phyloP scores from a whole-genome alignment of 2,329 filamentous ascomycete genomes.

The Microdochium paspali region DNA sequence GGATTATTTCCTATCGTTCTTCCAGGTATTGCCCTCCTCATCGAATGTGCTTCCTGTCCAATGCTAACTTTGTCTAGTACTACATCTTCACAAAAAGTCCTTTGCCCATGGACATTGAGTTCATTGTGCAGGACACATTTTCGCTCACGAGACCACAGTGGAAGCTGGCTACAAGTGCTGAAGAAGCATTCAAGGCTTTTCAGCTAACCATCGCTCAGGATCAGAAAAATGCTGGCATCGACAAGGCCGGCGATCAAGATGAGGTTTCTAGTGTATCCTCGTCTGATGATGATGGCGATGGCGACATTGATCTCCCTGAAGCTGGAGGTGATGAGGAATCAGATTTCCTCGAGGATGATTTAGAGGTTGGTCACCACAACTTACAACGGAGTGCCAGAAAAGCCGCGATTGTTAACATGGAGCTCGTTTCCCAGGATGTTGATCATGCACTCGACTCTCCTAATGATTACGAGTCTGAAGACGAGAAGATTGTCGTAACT shows the following conservation, averaged over 20 bases:
- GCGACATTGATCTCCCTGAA: slow-evolving; percentile 51
- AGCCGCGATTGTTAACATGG: too few species aligned
- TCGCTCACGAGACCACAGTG: slow-evolving; percentile 80
- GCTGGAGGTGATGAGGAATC: slow-evolving; percentile 50
- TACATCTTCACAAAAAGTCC: slow-evolving; percentile 87
- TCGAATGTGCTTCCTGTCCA: slow-evolving; percentile 1
- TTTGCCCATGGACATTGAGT: slow-evolving; percentile 94
- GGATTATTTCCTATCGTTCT: slow-evolving; percentile 93
- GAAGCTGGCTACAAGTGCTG: slow-evolving; percentile 72
- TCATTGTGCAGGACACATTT: slow-evolving; percentile 89
- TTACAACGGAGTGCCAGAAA: slow-evolving; percentile 3
- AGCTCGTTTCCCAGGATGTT: slow-evolving; percentile 33
- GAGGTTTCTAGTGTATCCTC: slow-evolving; percentile 61
- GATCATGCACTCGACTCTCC: slow-evolving; percentile 37
- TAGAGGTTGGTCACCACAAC: slow-evolving; percentile 33
- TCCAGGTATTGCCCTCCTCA: slow-evolving; percentile 52
- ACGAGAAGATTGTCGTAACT: slow-evolving; percentile 87
- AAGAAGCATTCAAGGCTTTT: slow-evolving; percentile 78
- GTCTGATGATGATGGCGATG: slow-evolving; percentile 66
- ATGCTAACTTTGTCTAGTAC: slow-evolving; percentile 45
- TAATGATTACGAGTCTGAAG: slow-evolving; percentile 58
- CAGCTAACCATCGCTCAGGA: slow-evolving; percentile 83
- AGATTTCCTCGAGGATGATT: slow-evolving; percentile 49
- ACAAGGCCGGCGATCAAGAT: slow-evolving; percentile 61
- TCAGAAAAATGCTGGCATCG: slow-evolving; percentile 68